Conservation (phyloP, 2,329 filamentous ascomycete species). For the Fusarium clavum region DNA sequence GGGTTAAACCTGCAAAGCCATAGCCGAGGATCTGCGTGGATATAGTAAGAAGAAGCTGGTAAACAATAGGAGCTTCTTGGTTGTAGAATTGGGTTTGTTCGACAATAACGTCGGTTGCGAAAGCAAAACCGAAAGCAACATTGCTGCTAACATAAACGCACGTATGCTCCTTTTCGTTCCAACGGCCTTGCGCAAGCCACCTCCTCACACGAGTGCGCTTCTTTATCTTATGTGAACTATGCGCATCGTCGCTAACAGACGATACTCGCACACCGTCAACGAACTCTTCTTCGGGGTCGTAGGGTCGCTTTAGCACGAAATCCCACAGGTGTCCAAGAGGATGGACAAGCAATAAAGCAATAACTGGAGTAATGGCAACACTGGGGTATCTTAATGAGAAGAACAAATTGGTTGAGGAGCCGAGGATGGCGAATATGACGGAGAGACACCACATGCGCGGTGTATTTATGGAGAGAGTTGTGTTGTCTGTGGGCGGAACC, state of each 20-base stretch:
- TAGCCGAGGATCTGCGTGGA: conserved; percentile 91
- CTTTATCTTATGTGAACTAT: conserved; percentile 38
- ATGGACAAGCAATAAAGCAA: conserved; percentile 85
- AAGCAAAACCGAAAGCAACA: conserved; percentile 89
- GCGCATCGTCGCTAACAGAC: conserved; percentile 33
- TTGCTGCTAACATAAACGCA: conserved; percentile 93
- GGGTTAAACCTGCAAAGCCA: conserved; percentile 83
- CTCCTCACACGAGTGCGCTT: conserved; percentile 65
- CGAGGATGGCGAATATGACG: conserved; percentile 82
- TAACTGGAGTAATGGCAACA: conserved; percentile 89
- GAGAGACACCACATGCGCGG: conserved; percentile 89
- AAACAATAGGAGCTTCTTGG: conserved; percentile 79
- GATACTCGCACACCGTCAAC: conserved; percentile 59
- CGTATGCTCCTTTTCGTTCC: conserved; percentile 91
- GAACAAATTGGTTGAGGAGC: conserved; percentile 87
- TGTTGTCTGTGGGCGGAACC: conserved; percentile 80
- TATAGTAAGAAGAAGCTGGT: conserved; percentile 84
- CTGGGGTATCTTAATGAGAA: conserved; percentile 92
- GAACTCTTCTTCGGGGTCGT: conserved; percentile 62
- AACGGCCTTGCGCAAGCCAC: conserved; percentile 82
- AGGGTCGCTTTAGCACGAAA: conserved; percentile 72
- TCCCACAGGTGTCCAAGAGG: conserved; percentile 87
- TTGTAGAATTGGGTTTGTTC: conserved; percentile 92
- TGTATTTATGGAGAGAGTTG: conserved; percentile 83
- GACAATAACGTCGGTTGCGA: conserved; percentile 89